phyloP scores from a whole-genome alignment of 345 rosid species.

The Gossypium stocksii region DNA sequence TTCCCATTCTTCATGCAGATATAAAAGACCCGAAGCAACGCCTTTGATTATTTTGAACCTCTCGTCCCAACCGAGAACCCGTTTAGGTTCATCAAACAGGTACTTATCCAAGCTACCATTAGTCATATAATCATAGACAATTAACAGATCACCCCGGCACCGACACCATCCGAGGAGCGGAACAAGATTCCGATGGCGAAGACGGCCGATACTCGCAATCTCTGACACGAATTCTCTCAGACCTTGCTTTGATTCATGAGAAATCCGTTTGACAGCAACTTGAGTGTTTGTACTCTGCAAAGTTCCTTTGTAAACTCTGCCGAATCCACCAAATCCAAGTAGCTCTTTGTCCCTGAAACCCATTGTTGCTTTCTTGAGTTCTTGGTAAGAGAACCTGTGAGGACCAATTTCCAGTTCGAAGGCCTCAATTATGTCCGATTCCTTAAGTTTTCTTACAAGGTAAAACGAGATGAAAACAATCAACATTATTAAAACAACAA shows the following conservation, averaged over 20 bases:
- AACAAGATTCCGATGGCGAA: conserved; percentile 85
- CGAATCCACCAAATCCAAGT: conserved; percentile 83
- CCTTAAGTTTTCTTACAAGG: conserved; percentile 37
- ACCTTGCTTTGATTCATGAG: conserved; percentile 79
- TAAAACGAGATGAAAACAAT: conserved; percentile 32
- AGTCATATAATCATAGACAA: conserved; percentile 87
- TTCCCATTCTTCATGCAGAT: conserved; percentile 94
- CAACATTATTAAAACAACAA: conserved; percentile 25
- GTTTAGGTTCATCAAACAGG: conserved; percentile 55
- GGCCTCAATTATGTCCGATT: conserved; percentile 56
- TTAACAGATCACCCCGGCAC: conserved; percentile 47
- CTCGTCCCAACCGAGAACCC: conserved; percentile 65
- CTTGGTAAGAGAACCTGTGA: conserved; percentile 67
- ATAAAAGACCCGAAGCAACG: conserved; percentile 78
- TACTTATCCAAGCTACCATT: conserved; percentile 88
- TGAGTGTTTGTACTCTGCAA: conserved; percentile 41
- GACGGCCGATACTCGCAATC: conserved; percentile 76
- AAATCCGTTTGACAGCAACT: conserved; percentile 77
- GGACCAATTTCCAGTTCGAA: conserved; percentile 91
- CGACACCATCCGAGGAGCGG: conserved; percentile 85
- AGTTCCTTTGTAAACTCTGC: conserved; percentile 77
- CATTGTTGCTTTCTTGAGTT: conserved; percentile 71
- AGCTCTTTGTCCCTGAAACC: conserved; percentile 77
- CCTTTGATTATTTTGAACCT: conserved; percentile 74
- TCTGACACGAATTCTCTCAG: conserved; percentile 76